Evolutionary conservation across 2,329 filamentous ascomycete genomes (phyloP), one percentile per base, ranked within the genome.

Genomic region (Xylaria sp.): DNA sequence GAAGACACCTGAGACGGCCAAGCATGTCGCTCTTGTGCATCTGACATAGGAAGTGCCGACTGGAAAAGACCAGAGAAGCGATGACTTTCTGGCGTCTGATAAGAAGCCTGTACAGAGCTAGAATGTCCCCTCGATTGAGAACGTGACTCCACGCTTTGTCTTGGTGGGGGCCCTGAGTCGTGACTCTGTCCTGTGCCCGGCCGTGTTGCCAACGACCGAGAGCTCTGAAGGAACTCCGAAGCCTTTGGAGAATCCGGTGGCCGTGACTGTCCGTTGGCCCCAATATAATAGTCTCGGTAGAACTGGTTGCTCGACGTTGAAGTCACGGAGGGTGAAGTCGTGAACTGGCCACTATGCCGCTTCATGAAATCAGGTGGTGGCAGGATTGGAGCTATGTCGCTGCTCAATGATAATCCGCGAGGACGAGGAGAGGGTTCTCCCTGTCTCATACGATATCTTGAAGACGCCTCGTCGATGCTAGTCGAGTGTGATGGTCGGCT

Each of bases 41-140:
- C 90, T 1, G 87, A 83, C 76, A 92, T 83, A 1, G 92, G 92
- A 71, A 96, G 83, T 4, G 92, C 92, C 0, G 92, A 96, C 62
- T 90, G 90, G 77, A 96, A 96, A 19, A 96, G 78, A 4, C 88
- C 89, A 0, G 89, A 92, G 67, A 84, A 88, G 48, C 87, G 85
- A 46, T 80, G 79, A 37, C 72, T 72, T 10, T 82, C 78, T 60
- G 72, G 76, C 44, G 74, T 70, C 57, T 74, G 76, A 60, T 78
- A 75, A 63, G 74, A 77, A 48, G 81, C 78, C 68, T 81, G 81
- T 3, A 79, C 80, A 10, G 82, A 83, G 61, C 75, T 80, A 0
- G 84, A 85, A 65, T 86, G 82, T 35, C 80, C 79, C 46, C 78
- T 76, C 44, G 73, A 71, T 9, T 78, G 76, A 18, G 71, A 71